Conservation (phyloP, 2,329 filamentous ascomycete genomes). For the Endoconidiophora polonica region DNA sequence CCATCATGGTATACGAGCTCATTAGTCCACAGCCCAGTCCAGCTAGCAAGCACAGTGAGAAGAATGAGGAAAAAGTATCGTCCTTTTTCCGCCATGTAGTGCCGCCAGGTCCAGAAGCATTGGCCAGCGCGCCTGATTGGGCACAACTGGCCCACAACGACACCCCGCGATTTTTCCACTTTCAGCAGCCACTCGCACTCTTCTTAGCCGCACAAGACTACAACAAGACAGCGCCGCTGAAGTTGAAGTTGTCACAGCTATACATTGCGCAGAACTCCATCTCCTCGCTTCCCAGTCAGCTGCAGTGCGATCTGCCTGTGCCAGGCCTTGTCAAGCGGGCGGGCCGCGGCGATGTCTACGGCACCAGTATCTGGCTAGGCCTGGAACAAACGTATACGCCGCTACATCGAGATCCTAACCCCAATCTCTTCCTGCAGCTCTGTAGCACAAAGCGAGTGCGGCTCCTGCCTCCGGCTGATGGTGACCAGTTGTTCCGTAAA, state of each 20-base stretch:
- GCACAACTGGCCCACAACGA: not conserved
- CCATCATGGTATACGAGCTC: constrained; percentile 21
- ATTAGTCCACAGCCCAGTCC: constrained; percentile 17
- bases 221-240: constrained; percentile 21
- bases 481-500: constrained; percentile 44
- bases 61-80: constrained; percentile 12
- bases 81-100: constrained; percentile 12
- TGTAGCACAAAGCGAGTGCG: constrained; percentile 55
- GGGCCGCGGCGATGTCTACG: constrained; percentile 73
- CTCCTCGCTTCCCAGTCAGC: constrained; percentile 42
- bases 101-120: too few relatives aligned
- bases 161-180: constrained; percentile 31
- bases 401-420: constrained; percentile 82
- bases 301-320: constrained; percentile 50
- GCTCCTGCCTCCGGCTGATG: constrained; percentile 48
- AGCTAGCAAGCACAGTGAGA: too few relatives aligned
- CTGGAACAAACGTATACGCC: constrained; percentile 76
- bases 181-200: constrained; percentile 45
- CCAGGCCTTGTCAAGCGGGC: constrained; percentile 45
- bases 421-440: constrained; percentile 79
- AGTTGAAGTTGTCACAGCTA: constrained; percentile 27
- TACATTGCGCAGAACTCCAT: constrained; percentile 79
- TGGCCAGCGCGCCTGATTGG: not conserved
- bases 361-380: constrained; percentile 76
- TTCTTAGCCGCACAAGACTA: constrained; percentile 41